Base-by-base conservation (phyloP, 768 basidiomycete species). In the Trametes coccinea region DNA sequence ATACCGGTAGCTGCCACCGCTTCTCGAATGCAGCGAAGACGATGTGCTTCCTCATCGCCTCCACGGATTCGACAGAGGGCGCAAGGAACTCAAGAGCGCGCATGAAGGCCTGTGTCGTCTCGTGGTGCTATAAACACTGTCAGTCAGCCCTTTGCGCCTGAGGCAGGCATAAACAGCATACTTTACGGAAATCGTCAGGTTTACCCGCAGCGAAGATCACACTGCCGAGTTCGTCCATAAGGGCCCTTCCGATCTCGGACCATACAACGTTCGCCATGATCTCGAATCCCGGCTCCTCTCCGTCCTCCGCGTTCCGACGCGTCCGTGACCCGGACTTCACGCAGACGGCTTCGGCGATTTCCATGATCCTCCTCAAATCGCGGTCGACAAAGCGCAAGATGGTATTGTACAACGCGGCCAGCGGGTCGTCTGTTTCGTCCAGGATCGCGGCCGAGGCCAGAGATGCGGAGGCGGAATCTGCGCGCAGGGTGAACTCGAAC, bases 1-100 rank as follows among this genome's bases (percentile, higher is more conserved):
- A 98, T 8, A 98, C 90, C 1, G 93, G 92, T 2, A 99, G 82
- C 71, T 98, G 97, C 95, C 97, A 99, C 39, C 94, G 83, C 62
- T 84, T 81, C 70, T 90, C 85, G 70, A 98, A 97, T 1, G 86
- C 74, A 27, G 69, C 64, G 71, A 88, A 96, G 3, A 86, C 78
- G 0, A 86, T 83, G 71, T 93, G 90, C 4, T 77, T 70, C 3
- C 93, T 85, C 83, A 98, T 87, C 2, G 80, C 77, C 61, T 85
- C 78, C 8, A 95, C 82, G 2, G 91, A 83, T 31, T 81, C 79
- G 14, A 81, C 74, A 2, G 93, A 92, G 0, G 95, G 92, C 0
- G 92, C 89, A 13, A 95, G 78, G 47, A 84, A 82, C 71, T 98
- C 95, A 22, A 98, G 78, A 4, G 89, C 87, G 45, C 82, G 81